Conservation (phyloP, 108 stramenopile species). For the Nitzschia sp. region DNA sequence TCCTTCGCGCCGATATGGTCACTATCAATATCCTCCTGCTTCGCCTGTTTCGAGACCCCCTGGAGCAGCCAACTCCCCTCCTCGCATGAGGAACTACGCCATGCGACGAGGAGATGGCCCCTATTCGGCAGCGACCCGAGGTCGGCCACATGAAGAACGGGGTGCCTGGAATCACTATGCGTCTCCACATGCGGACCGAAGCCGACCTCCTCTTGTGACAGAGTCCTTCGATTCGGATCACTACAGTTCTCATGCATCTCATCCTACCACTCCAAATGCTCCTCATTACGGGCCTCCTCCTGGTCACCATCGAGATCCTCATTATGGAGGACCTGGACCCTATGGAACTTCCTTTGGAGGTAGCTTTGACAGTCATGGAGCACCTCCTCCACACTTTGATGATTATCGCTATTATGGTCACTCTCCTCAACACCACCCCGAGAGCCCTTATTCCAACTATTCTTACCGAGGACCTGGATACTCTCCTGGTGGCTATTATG, state of each 20-base stretch:
- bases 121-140: constrained; percentile 40
- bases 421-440: constrained; percentile 32
- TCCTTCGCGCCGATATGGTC: constrained; percentile 21
- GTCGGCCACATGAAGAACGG: constrained; percentile 18
- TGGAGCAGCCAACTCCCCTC: constrained; percentile 27
- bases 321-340: constrained; percentile 19
- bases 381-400: constrained; percentile 38
- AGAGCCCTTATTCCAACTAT: constrained; percentile 26
- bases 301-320: constrained; percentile 11
- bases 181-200: constrained; percentile 21
- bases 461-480: constrained; percentile 21
- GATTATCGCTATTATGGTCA: constrained; percentile 52
- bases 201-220: constrained; percentile 42
- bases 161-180: constrained; percentile 28
- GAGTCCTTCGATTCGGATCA: constrained; percentile 61
- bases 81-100: constrained; percentile 39
- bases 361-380: constrained; percentile 48
- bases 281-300: constrained; percentile 32
- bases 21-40: constrained; percentile 53
- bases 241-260: constrained; percentile 31
- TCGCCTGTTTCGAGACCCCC: constrained; percentile 44
- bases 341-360: constrained; percentile 41
- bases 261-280: constrained; percentile 41
- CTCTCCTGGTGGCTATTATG: constrained; percentile 41
- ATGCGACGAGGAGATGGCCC: constrained; percentile 45